These are phyloP conservation scores for Penicillium pulvis DNA, from an alignment of 495 filamentous ascomycete species.

Conservation along the genomic window DNA sequence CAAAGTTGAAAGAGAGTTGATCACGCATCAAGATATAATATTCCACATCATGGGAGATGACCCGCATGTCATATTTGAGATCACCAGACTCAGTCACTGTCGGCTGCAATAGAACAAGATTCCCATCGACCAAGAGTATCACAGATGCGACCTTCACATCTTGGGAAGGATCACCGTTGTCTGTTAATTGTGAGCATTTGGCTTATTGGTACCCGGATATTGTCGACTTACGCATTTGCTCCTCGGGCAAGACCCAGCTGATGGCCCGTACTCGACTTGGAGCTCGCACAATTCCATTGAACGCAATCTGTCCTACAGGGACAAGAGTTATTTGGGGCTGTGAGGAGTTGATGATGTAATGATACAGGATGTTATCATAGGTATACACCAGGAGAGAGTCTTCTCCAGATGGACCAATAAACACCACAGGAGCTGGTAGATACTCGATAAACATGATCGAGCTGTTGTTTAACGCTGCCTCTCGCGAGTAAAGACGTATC, in stretches of 20 bases:
- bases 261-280: conserved; percentile 89
- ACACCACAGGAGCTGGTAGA: conserved; percentile 80
- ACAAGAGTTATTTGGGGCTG: conserved; percentile 74
- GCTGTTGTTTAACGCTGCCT: conserved; percentile 72
- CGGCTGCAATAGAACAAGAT: conserved; percentile 89
- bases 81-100: conserved; percentile 73
- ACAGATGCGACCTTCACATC: conserved; percentile 95
- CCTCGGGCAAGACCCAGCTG: conserved; percentile 93
- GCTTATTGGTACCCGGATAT: background rate
- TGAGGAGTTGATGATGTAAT: conserved; percentile 80
- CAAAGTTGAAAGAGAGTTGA: conserved; percentile 59
- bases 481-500: conserved; percentile 89
- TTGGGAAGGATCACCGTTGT: conserved; percentile 90
- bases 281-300: conserved; percentile 93
- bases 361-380: conserved; percentile 88
- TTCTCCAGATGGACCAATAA: conserved; percentile 83
- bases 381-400: conserved; percentile 97
- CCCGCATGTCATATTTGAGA: conserved; percentile 96
- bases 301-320: conserved; percentile 93
- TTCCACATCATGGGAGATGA: conserved; percentile 93
- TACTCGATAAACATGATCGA: conserved; percentile 72
- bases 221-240: conserved; percentile 69
- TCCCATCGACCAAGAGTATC: conserved; percentile 92
- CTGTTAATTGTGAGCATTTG: conserved; percentile 38
- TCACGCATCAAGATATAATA: conserved; percentile 93